Conservation (phyloP, 768 basidiomycete genomes). For the Jaapia argillacea region DNA sequence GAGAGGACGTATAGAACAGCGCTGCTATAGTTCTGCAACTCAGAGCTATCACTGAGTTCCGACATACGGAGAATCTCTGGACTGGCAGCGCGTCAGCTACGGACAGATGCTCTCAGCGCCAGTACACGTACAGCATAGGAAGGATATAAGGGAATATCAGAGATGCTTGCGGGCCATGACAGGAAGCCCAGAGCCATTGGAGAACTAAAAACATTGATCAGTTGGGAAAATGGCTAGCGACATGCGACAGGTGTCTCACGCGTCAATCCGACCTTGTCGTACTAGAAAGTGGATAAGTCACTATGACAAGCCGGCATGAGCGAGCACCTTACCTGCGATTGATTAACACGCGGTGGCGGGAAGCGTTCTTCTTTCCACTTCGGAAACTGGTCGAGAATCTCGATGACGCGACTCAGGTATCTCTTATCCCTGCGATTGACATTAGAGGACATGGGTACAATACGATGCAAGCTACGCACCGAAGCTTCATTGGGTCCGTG, state of each 20-base stretch:
- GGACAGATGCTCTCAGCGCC: constrained; percentile 1
- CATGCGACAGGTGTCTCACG: no score
- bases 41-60: constrained; percentile 78
- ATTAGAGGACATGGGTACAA: not conserved
- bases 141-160: constrained; percentile 71
- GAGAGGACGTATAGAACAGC: constrained; percentile 78
- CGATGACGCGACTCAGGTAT: constrained; percentile 45
- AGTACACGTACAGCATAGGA: constrained; percentile 56
- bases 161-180: constrained; percentile 65
- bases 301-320: no score
- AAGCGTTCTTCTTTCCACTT: constrained; percentile 68
- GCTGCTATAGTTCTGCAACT: constrained; percentile 73
- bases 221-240: no score
- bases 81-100: constrained; percentile 27
- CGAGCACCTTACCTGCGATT: constrained; percentile 48
- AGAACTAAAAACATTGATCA: constrained; percentile 38
- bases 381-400: constrained; percentile 50
- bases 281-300: no score
- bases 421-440: constrained; percentile 33
- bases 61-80: constrained; percentile 87
- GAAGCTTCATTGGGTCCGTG: constrained; percentile 51
- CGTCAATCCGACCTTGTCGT: constrained; percentile 82
- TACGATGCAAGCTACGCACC: constrained; percentile 24
- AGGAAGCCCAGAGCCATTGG: constrained; percentile 71
- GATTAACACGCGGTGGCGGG: constrained; percentile 76